A percentile compares a stretch with the other conserved stretches of the same genome.
Evolutionary conservation across 768 basidiomycete genomes (phyloP).

Genomic region (Mycena floridula): DNA sequence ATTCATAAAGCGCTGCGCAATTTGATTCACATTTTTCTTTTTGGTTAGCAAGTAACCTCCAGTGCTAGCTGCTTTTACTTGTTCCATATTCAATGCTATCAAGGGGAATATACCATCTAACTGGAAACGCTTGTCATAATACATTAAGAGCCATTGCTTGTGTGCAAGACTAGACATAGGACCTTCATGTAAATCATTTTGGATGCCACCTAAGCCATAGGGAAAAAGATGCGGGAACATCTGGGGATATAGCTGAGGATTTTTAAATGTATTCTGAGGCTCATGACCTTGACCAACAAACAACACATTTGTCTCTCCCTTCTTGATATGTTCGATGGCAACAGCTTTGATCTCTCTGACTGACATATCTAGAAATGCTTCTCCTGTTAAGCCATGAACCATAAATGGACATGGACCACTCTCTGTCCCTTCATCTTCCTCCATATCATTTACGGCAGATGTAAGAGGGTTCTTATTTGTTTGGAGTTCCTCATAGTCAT

Average conservation of each 20-base stretch:
- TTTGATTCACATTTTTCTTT: not conserved
- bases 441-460: not conserved
- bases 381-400: not conserved
- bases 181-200: too few species aligned
- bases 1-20: not conserved
- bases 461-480: not conserved
- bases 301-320: not conserved
- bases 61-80: not conserved
- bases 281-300: not conserved
- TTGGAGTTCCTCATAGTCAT: too few species aligned
- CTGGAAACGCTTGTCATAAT: slow-evolving; percentile 20
- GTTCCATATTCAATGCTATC: slow-evolving; percentile 13
- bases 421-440: not conserved
- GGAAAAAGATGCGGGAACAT: too few species aligned
- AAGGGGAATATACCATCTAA: slow-evolving; percentile 14
- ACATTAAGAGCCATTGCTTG: too few species aligned
- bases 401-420: too few species aligned
- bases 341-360: too few species aligned
- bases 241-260: slow-evolving; percentile 3
- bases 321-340: not conserved
- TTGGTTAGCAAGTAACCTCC: not conserved
- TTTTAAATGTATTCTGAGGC: not conserved
- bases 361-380: too few species aligned
- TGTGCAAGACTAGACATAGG: too few species aligned
- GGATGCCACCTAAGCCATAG: too few species aligned